phyloP scores from a whole-genome alignment of 202 grass and related monocot genomes.

The Panicum virgatum region DNA sequence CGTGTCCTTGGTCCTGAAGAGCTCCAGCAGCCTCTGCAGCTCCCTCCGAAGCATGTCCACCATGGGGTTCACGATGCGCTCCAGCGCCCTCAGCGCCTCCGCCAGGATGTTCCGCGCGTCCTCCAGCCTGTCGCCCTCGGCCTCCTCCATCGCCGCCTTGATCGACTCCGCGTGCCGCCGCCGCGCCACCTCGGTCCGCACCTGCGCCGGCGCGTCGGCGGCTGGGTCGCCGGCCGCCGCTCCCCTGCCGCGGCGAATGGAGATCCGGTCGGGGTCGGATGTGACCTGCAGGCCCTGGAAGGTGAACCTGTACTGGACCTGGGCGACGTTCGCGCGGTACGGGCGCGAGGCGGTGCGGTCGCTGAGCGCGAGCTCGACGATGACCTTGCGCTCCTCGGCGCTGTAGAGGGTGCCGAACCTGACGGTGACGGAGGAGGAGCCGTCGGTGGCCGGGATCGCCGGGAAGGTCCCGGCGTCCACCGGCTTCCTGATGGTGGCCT shows the following conservation, averaged over 20 bases:
- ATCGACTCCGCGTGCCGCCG: neutral
- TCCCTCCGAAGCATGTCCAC: neutral
- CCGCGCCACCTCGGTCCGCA: neutral
- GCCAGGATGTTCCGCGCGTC: neutral
- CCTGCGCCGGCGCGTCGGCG: neutral
- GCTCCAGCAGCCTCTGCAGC: neutral
- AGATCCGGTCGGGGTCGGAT: neutral
- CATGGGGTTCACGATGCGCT: neutral
- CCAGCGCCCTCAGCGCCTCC: neutral
- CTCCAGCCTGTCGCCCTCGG: neutral
- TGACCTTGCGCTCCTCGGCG: neutral
- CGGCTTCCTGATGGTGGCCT: neutral
- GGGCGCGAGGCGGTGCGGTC: neutral
- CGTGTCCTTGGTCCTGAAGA: neutral
- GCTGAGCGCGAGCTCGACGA: neutral
- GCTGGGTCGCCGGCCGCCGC: neutral
- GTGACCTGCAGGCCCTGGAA: neutral
- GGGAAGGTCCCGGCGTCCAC: neutral
- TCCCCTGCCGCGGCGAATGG: neutral
- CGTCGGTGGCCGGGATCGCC: neutral
- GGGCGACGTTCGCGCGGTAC: neutral
- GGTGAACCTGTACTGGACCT: neutral
- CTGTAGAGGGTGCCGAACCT: conserved; percentile 26
- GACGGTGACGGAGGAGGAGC: neutral
- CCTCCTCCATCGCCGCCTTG: neutral